These are phyloP conservation scores for Trichoderma aggressivum DNA, from an alignment of 2,329 filamentous ascomycete species.

Conservation along the genomic window DNA sequence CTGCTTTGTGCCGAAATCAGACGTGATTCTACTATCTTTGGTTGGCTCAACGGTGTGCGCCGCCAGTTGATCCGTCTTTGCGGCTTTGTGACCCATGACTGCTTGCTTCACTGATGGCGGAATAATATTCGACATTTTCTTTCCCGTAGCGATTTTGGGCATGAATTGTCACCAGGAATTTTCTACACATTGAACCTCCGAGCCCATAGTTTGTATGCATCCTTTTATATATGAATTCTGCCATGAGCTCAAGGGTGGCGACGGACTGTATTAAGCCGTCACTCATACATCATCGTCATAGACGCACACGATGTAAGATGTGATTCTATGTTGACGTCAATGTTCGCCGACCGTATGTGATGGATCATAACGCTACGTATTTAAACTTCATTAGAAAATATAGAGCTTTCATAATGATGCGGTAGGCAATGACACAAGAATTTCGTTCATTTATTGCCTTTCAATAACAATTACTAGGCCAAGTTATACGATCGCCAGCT, in stretches of 20 bases:
- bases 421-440: background rate
- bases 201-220: too few species aligned
- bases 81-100: constrained; percentile 37
- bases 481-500: background rate
- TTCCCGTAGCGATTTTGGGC: background rate
- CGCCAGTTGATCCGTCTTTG: constrained; percentile 61
- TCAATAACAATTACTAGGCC: background rate
- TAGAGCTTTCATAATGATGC: background rate
- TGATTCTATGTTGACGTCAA: constrained; percentile 17
- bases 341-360: background rate
- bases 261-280: background rate
- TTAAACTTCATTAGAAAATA: background rate
- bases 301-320: background rate
- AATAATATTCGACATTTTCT: constrained; percentile 14
- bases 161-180: too few species aligned
- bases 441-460: background rate
- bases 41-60: constrained; percentile 57
- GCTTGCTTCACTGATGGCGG: constrained; percentile 15
- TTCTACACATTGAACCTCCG: background rate
- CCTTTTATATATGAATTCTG: background rate
- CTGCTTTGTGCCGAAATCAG: constrained; percentile 74
- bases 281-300: constrained; percentile 1
- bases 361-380: background rate
- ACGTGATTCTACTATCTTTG: constrained; percentile 61
- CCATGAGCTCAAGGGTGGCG: background rate